Evolutionary conservation across 2,329 filamentous ascomycete species (phyloP).

Genomic region (Venturia effusa): DNA sequence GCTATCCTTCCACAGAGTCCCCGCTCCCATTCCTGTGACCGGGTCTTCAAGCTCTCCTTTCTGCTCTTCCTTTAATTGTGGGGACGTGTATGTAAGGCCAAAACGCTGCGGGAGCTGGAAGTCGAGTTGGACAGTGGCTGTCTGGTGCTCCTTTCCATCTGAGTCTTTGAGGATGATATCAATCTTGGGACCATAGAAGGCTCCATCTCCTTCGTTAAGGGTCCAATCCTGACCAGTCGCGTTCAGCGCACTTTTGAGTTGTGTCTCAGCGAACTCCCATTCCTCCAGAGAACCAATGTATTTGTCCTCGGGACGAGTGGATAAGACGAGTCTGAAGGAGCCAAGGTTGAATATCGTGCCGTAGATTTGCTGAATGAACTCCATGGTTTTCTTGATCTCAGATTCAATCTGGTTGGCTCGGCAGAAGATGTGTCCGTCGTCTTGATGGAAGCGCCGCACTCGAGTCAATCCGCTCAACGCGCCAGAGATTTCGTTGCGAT

Average conservation of each 20-base stretch:
- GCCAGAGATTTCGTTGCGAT: conserved; percentile 76
- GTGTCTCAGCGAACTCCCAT: conserved; percentile 57
- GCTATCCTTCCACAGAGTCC: conserved; percentile 17
- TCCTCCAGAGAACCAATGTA: conserved; percentile 66
- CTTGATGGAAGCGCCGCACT: conserved; percentile 79
- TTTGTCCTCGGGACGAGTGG: conserved; percentile 64
- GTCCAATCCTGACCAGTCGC: conserved; percentile 58
- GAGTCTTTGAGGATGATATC: conserved; percentile 74
- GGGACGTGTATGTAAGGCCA: conserved; percentile 61
- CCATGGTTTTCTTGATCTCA: conserved; percentile 63
- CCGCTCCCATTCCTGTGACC: conserved; percentile 13
- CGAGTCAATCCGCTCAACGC: conserved; percentile 72
- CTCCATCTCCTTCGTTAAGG: conserved; percentile 70
- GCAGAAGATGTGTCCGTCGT: conserved; percentile 87
- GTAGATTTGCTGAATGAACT: conserved; percentile 66
- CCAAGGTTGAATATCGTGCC: conserved; percentile 53
- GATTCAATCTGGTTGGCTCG: conserved; percentile 61
- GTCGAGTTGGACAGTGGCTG: conserved; percentile 80
- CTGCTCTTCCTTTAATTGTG: conserved; percentile 51
- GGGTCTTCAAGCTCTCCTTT: conserved; percentile 24
- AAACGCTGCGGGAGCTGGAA: conserved; percentile 83
- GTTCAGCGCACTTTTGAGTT: conserved; percentile 53
- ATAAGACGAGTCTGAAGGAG: conserved; percentile 64
- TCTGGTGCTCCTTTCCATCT: conserved; percentile 77
- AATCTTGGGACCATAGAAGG: conserved; percentile 88